These are phyloP conservation scores for Aspergillus felis DNA, from an alignment of 2,329 filamentous ascomycete species.

Conservation along the genomic window DNA sequence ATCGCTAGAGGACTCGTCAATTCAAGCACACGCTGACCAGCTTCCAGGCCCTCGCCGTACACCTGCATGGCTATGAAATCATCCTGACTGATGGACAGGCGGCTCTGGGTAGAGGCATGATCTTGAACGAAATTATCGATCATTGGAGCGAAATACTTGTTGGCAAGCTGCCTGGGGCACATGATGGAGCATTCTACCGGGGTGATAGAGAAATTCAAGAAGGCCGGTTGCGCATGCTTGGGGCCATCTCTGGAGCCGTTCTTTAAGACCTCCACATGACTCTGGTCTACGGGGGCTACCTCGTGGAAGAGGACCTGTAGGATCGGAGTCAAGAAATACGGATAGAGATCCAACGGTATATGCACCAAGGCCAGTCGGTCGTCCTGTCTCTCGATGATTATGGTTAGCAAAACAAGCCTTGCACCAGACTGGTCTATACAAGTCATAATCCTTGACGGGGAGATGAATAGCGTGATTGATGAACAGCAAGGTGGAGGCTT, in stretches of 20 bases:
- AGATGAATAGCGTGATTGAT: not conserved
- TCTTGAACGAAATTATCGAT: slow-evolving; percentile 58
- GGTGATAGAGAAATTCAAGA: slow-evolving; percentile 90
- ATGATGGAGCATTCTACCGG: slow-evolving; percentile 90
- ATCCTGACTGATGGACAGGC: slow-evolving; percentile 73
- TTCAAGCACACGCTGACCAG: slow-evolving; percentile 85
- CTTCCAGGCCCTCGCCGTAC: slow-evolving; percentile 83
- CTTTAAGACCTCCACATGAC: slow-evolving; percentile 40
- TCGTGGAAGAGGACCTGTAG: slow-evolving; percentile 75
- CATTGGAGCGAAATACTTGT: slow-evolving; percentile 69
- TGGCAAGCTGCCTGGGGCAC: slow-evolving; percentile 72
- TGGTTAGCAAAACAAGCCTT: slow-evolving; percentile 15
- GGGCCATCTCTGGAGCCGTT: slow-evolving; percentile 18
- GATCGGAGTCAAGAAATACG: slow-evolving; percentile 78
- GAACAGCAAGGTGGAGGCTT: slow-evolving; percentile 6
- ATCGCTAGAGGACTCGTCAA: slow-evolving; percentile 85
- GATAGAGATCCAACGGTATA: slow-evolving; percentile 75
- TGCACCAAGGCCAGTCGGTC: slow-evolving; percentile 85
- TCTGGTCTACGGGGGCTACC: slow-evolving; percentile 32
- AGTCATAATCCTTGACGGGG: not conserved
- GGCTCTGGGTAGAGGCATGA: slow-evolving; percentile 36
- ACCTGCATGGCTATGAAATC: slow-evolving; percentile 87
- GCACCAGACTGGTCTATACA: not conserved
- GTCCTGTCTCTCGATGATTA: slow-evolving; percentile 54
- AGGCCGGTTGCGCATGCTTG: slow-evolving; percentile 62